Evolutionary conservation across 129 eudicot genomes (phyloP), one percentile per base, ranked within the genome.

Genomic region (Chrysanthemum seticuspe): DNA sequence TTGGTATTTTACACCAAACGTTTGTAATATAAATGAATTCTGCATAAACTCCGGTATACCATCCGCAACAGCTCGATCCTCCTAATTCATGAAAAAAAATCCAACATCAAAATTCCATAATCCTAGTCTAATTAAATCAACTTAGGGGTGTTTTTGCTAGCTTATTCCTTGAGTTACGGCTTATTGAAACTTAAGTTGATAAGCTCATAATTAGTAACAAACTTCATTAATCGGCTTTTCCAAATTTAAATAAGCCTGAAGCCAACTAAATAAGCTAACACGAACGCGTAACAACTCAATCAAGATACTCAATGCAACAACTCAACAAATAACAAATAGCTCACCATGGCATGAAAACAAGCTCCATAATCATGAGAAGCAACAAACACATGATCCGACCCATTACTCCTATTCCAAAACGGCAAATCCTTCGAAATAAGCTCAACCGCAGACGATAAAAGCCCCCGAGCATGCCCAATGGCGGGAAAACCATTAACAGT

Each of bases 321-420:
- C 9, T 40, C 47, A 40, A 40, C 47, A 40, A 40, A 40, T 7
- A 7, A 40, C 10, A 40, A 40, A 40, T 40, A 40, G n/a, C 10
- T 19, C 63, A 90, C 98, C 98, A 94, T 79, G 55, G 97, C 88
- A 73, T 94, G 99, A 61, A 94, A 94, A 76, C 99, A 94, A 36
- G 99, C 85, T 44, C 99, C 99, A 45, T 83, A 94, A 61, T 94
- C 99, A 58, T 94, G 99, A 23, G 99, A 90, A 6, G 94, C 99
- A 8, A 94, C 96, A 52, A 94, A 94, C 0, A 94, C 85, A 60
- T 94, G 99, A 71, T 94, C 99, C 8, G 93, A 80, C 1, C 97
- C 99, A 2, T 66, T 79, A 68, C 87, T 83, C 23, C 88, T 96
- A 69, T 88, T 94, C 98, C 98, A 94, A 64, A 86, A 94, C 34